A percentile compares a stretch with the other conserved stretches of the same genome.
Conservation (phyloP, 2,329 filamentous ascomycete species). For the Chaetomium olivaceum region DNA sequence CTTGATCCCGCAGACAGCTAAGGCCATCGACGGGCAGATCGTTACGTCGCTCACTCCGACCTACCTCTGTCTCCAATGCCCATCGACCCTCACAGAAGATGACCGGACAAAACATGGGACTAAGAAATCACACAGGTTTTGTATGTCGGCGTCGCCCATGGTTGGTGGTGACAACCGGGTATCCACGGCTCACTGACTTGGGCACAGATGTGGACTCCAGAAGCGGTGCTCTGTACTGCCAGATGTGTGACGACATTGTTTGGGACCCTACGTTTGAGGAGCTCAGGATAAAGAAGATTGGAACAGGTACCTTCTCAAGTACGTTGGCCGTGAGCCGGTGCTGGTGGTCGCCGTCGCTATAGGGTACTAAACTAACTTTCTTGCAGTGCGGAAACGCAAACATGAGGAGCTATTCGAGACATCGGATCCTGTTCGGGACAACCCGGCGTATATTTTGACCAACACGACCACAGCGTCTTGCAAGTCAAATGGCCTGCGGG, state of each 20-base stretch:
- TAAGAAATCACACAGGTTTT: slow-evolving; percentile 72
- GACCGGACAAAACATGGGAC: slow-evolving; percentile 67
- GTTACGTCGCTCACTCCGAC: slow-evolving; percentile 66
- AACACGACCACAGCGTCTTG: slow-evolving; percentile 83
- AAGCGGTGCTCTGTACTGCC: slow-evolving; percentile 74
- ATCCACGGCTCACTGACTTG: slow-evolving; percentile 22
- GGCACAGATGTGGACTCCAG: slow-evolving; percentile 72
- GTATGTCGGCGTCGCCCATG: slow-evolving; percentile 49
- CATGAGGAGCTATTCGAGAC: slow-evolving; percentile 65
- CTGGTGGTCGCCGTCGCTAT: not conserved
- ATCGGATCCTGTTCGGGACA: slow-evolving; percentile 63
- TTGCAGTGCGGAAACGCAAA: slow-evolving; percentile 70
- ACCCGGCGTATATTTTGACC: slow-evolving; percentile 71
- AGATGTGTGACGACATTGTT: slow-evolving; percentile 79
- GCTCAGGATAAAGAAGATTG: slow-evolving; percentile 68
- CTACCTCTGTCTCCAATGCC: slow-evolving; percentile 73
- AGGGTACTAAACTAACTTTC: slow-evolving; percentile 9
- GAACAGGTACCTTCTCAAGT: slow-evolving; percentile 60
- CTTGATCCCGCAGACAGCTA: slow-evolving; percentile 66
- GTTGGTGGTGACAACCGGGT: not conserved
- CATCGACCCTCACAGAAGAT: slow-evolving; percentile 65
- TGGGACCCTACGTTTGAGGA: slow-evolving; percentile 81
- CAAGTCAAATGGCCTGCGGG: slow-evolving; percentile 81
- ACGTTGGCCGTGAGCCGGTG: not conserved
- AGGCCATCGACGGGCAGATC: slow-evolving; percentile 55